A percentile compares a stretch with the other conserved stretches of the same genome.
phyloP scores from a whole-genome alignment of 176 grass and related monocot species.

The Lolium multiflorum region DNA sequence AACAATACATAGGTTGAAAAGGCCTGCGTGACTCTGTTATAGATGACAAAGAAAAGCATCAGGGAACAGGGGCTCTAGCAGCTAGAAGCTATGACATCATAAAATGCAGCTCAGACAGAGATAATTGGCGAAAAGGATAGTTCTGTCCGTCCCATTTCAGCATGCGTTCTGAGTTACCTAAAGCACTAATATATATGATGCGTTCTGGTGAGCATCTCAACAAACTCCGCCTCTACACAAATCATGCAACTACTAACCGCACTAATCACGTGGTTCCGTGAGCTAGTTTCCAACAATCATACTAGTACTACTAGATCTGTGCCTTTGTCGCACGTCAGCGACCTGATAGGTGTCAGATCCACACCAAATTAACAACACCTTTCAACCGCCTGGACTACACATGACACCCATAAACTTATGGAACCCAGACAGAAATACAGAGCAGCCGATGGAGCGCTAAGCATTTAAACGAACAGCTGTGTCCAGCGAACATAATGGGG shows the following conservation, averaged over 20 bases:
- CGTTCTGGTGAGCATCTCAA: background rate
- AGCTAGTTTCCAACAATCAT: background rate
- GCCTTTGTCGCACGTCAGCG: background rate
- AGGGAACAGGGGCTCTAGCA: background rate
- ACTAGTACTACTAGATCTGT: slow-evolving; percentile 9
- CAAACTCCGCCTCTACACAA: background rate
- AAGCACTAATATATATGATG: background rate
- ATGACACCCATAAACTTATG: background rate
- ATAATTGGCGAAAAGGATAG: background rate
- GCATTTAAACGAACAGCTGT: slow-evolving; percentile 24
- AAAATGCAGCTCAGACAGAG: background rate
- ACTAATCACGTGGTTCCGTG: background rate
- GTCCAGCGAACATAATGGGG: background rate
- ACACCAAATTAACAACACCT: slow-evolving; percentile 16
- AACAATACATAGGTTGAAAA: slow-evolving; percentile 96
- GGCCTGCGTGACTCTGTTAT: slow-evolving; percentile 93
- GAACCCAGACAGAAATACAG: background rate
- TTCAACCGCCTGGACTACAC: background rate
- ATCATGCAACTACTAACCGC: background rate
- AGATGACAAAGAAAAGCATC: slow-evolving; percentile 34
- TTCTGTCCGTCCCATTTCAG: background rate
- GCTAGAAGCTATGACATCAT: slow-evolving; percentile 27
- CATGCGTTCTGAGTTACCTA: slow-evolving; percentile 17
- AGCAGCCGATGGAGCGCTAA: background rate
- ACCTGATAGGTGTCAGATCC: slow-evolving; percentile 10